Evolutionary conservation across 768 basidiomycete species (phyloP).

Genomic region (Collybia sp.): DNA sequence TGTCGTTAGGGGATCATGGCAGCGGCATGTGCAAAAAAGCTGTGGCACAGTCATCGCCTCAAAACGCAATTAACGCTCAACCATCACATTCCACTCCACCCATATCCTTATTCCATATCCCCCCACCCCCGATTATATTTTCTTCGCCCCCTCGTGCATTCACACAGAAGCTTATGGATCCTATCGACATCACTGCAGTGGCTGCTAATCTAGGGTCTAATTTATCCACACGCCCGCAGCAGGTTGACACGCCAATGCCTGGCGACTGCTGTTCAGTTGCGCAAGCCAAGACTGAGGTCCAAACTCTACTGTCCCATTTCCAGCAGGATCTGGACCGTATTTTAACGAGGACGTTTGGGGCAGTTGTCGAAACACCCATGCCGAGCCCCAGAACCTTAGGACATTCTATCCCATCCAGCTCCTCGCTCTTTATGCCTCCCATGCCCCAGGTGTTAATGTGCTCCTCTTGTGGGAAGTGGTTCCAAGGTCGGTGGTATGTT

Average conservation of each 20-base stretch:
- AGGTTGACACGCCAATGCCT: background rate
- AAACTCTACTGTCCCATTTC: slow-evolving; percentile 42
- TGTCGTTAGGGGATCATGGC: background rate
- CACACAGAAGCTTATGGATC: slow-evolving; percentile 17
- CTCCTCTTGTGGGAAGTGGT: background rate
- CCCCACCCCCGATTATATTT: slow-evolving; percentile 30
- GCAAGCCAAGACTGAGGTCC: slow-evolving; percentile 45
- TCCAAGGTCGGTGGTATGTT: slow-evolving; percentile 24
- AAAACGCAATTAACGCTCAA: background rate
- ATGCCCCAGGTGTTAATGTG: background rate
- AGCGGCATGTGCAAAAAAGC: slow-evolving; percentile 4
- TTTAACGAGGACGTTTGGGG: slow-evolving; percentile 31
- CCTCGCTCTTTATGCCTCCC: background rate
- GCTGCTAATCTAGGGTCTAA: too few species aligned
- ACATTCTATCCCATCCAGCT: background rate
- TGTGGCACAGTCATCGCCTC: slow-evolving; percentile 1
- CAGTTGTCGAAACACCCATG: slow-evolving; percentile 8
- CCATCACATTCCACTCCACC: slow-evolving; percentile 8
- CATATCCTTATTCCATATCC: slow-evolving; percentile 24
- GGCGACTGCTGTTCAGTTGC: slow-evolving; percentile 38
- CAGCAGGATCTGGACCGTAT: slow-evolving; percentile 47
- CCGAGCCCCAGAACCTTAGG: background rate
- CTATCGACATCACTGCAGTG: slow-evolving; percentile 7
- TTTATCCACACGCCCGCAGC: too few species aligned
- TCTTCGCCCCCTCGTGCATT: slow-evolving; percentile 17